phyloP scores from a whole-genome alignment of 1,139 yeast genomes.

The Yamadazyma triangularis region DNA sequence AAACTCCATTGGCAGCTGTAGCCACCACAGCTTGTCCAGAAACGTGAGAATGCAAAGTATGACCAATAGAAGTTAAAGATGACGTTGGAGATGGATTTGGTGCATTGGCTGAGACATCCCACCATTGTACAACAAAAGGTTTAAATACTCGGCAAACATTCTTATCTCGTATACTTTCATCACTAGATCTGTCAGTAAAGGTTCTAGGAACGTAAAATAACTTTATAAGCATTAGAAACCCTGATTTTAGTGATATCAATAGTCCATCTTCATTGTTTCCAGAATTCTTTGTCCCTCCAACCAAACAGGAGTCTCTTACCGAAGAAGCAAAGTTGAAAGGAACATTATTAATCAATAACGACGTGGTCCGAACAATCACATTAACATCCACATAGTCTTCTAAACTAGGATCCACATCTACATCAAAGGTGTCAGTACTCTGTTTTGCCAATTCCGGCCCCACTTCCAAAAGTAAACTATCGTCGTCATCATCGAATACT shows the following conservation, averaged over 20 bases:
- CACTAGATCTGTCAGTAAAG: constrained; percentile 23
- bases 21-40: constrained; percentile 39
- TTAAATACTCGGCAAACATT: constrained; percentile 17
- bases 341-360: constrained; percentile 30
- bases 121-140: constrained; percentile 52
- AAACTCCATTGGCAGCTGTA: constrained; percentile 30
- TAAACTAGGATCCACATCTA: constrained; percentile 3
- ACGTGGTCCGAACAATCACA: constrained; percentile 32
- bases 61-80: constrained; percentile 21
- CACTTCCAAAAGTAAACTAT: constrained; percentile 15
- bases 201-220: constrained; percentile 31
- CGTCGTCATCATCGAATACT: constrained; percentile 37
- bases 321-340: constrained; percentile 31
- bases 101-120: constrained; percentile 40
- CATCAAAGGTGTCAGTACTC: not conserved
- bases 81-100: no score
- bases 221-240: constrained; percentile 35
- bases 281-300: constrained; percentile 21
- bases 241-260: constrained; percentile 38
- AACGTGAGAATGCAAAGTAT: constrained; percentile 26
- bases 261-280: constrained; percentile 35
- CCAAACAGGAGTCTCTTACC: constrained; percentile 33
- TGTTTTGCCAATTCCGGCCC: no score
- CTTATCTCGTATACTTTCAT: no score
- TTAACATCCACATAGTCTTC: constrained; percentile 6